Evolutionary conservation across 2,329 filamentous ascomycete species (phyloP), one percentile per base, ranked within the genome.

Genomic region (Trichoderma lentiforme): DNA sequence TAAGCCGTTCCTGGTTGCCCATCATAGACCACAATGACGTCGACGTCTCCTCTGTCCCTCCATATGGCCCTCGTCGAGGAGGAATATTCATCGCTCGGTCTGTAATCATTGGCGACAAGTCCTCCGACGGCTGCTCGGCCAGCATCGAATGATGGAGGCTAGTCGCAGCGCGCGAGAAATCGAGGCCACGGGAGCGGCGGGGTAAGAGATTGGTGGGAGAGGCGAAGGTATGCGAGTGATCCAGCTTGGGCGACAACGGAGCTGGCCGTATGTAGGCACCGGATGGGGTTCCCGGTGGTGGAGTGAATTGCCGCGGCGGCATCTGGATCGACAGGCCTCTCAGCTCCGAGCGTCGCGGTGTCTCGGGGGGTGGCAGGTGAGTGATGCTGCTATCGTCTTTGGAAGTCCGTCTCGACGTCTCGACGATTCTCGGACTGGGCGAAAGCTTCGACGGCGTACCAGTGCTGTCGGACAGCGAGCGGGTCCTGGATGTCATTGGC

Each of bases 131-230:
- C 80, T 92, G 89, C 76, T 97, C 93, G 71, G 95, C 95, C 9
- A 98, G 88, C 0, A 93, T 98, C 18, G 95, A 98, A 81, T 98
- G 96, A 82, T 98, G 96, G 26, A 99, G 86, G 79, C 95, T 97
- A 12, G 95, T 98, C 74, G 94, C 96, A 12, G 95, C 95, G 76
- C 95, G 89, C 53, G 95, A 95, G 81, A 97, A 98, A 82, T 98
- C 95, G 73, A 98, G 86, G 57, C 95, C 95, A 71, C 95, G 90
- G 34, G 95, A 98, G 73, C 95, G 91, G 74, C 95, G 90, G 21
- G 95, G 95, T 8, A 98, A 87, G 61, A 97, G 92, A 69, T 95
- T 97, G 30, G 93, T 92, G 2, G 95, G 94, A 2, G 94, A 95
- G 56, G 92, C 92, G 83, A 97, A 97, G 62, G 91, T 93, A 75